A percentile compares a stretch with the other conserved stretches of the same genome.
phyloP scores from a whole-genome alignment of 176 grass and related monocot genomes.

The Poa annua region DNA sequence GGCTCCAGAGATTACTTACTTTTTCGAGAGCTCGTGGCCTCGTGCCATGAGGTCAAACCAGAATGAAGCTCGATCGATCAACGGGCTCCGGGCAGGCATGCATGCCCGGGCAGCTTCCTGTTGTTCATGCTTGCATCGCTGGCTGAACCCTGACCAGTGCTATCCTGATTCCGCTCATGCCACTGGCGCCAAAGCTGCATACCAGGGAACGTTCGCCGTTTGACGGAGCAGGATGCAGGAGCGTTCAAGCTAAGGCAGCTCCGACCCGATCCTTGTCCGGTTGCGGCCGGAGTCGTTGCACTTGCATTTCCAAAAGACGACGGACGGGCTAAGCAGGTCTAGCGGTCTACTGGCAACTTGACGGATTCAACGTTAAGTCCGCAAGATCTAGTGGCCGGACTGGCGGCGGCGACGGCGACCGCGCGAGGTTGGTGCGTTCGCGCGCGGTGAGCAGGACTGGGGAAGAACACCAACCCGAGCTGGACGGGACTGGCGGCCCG shows the following conservation, averaged over 20 bases:
- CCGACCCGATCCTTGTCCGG: background rate
- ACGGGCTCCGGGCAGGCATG: too few species aligned
- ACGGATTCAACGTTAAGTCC: background rate
- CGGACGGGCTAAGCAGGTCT: background rate
- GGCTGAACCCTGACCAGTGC: background rate
- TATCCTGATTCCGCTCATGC: background rate
- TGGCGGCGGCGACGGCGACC: background rate
- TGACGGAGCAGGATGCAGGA: background rate
- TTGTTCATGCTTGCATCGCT: background rate
- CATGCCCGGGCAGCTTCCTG: background rate
- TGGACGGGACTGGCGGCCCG: background rate
- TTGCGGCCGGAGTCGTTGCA: background rate
- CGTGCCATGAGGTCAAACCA: background rate
- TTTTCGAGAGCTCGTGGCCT: background rate
- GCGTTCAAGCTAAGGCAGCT: conserved; percentile 43
- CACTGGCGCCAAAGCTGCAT: background rate
- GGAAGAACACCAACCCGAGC: background rate
- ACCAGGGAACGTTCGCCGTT: background rate
- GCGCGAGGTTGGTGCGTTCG: background rate
- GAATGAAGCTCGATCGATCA: background rate
- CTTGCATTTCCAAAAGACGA: background rate
- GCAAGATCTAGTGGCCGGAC: background rate
- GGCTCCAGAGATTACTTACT: too few species aligned
- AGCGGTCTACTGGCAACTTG: conserved; percentile 22
- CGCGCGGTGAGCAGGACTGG: background rate